Evolutionary conservation across 2,329 filamentous ascomycete species (phyloP).

Genomic region (Lasiodiplodia citricola): DNA sequence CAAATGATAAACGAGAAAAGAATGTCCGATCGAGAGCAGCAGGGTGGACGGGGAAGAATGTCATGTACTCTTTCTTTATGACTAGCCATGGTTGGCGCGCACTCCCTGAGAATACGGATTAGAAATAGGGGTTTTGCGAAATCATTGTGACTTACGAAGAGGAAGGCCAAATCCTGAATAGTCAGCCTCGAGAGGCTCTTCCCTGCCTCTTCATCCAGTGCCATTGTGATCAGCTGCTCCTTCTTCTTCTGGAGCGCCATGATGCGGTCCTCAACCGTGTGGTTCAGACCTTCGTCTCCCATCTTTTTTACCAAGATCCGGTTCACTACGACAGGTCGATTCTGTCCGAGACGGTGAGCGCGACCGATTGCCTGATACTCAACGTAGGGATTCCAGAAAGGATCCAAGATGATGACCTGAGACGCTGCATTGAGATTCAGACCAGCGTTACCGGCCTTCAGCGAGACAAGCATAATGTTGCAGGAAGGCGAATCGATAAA

Average conservation of each 20-base stretch:
- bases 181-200: conserved; percentile 70
- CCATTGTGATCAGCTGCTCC: conserved; percentile 74
- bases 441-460: conserved; percentile 83
- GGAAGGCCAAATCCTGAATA: conserved; percentile 69
- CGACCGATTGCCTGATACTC: conserved; percentile 93
- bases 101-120: neutral
- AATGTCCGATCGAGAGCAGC: neutral
- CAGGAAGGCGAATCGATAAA: conserved; percentile 68
- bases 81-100: neutral
- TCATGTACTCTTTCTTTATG: neutral
- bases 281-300: neutral
- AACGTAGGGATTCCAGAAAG: conserved; percentile 93
- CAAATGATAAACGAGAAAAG: neutral
- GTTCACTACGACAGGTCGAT: conserved; percentile 75
- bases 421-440: conserved; percentile 84
- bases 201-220: conserved; percentile 76
- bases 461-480: conserved; percentile 76
- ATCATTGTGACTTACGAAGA: conserved; percentile 58
- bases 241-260: conserved; percentile 79
- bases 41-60: neutral
- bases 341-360: conserved; percentile 85
- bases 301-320: conserved; percentile 74
- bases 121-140: neutral
- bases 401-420: conserved; percentile 88
- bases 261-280: conserved; percentile 83